Conservation (phyloP, 2,329 filamentous ascomycete species). For the Diaporthe citrichinensis region DNA sequence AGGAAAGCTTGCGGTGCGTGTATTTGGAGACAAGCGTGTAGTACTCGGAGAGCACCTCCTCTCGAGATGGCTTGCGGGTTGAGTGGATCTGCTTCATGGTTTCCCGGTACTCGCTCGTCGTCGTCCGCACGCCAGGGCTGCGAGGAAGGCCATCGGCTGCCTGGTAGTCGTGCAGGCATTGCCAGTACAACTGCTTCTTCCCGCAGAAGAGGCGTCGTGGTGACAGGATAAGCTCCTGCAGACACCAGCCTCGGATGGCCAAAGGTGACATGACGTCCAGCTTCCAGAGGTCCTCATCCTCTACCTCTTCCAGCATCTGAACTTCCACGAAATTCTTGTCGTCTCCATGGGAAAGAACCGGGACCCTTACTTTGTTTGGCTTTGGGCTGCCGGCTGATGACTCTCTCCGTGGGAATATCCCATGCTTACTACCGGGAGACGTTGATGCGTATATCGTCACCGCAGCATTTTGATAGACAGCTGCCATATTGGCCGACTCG, state of each 20-base stretch:
- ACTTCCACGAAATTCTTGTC: neutral
- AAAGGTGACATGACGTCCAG: neutral
- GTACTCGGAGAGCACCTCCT: neutral
- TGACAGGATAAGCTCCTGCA: neutral
- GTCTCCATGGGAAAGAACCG: neutral
- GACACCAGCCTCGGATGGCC: neutral
- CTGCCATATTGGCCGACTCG: neutral
- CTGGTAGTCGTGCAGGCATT: neutral
- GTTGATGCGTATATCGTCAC: neutral
- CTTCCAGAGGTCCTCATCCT: neutral
- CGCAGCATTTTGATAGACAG: neutral
- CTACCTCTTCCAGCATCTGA: neutral
- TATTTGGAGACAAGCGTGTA: neutral
- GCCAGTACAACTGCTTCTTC: neutral
- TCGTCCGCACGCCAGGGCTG: neutral
- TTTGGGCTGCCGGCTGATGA: neutral
- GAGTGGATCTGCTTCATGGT: neutral
- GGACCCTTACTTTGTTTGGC: neutral
- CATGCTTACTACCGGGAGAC: neutral
- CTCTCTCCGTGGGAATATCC: neutral
- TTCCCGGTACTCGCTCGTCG: neutral
- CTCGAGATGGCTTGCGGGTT: neutral
- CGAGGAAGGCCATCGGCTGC: neutral
- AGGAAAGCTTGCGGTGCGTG: neutral
- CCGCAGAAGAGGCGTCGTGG: neutral